Conservation (phyloP, 2,329 filamentous ascomycete species). For the Neonectria punicea region DNA sequence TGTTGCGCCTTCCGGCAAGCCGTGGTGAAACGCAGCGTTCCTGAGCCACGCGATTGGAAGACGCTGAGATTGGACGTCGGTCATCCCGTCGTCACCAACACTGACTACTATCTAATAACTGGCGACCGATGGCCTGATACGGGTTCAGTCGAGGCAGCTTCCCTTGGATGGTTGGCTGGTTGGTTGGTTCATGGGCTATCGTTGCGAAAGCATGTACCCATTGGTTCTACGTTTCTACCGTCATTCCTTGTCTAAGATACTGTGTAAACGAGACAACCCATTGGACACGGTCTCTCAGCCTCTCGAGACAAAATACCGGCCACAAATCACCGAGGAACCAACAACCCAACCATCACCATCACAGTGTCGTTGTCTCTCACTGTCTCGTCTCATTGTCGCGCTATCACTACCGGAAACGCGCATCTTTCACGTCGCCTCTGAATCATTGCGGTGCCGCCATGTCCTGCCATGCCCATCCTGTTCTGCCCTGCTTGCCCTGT, state of each 20-base stretch:
- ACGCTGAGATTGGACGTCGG: constrained; percentile 14
- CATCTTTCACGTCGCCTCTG: constrained; percentile 13
- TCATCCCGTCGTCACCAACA: constrained; percentile 7
- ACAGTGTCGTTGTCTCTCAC: background rate
- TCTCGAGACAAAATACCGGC: background rate
- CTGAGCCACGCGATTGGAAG: constrained; percentile 17
- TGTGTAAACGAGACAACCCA: background rate
- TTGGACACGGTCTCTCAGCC: background rate
- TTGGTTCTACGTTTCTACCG: background rate
- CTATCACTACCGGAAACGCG: background rate
- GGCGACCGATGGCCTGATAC: constrained; percentile 3
- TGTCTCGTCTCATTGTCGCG: background rate
- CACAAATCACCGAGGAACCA: background rate
- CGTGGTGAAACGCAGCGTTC: constrained; percentile 14
- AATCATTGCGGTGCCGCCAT: constrained; percentile 17
- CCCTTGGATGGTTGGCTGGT: background rate
- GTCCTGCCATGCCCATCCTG: constrained; percentile 2
- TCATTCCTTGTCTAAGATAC: background rate
- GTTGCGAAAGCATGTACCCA: background rate
- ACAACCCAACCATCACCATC: background rate
- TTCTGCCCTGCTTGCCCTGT: background rate
- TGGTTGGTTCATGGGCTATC: background rate
- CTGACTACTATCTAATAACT: no score
- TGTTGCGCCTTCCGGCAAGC: background rate
- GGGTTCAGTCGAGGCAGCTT: background rate